Evolutionary conservation across 1,284 basidiomycete species (phyloP), one percentile per base, ranked within the genome.

Genomic region (Cutaneotrichosporon dermatis): DNA sequence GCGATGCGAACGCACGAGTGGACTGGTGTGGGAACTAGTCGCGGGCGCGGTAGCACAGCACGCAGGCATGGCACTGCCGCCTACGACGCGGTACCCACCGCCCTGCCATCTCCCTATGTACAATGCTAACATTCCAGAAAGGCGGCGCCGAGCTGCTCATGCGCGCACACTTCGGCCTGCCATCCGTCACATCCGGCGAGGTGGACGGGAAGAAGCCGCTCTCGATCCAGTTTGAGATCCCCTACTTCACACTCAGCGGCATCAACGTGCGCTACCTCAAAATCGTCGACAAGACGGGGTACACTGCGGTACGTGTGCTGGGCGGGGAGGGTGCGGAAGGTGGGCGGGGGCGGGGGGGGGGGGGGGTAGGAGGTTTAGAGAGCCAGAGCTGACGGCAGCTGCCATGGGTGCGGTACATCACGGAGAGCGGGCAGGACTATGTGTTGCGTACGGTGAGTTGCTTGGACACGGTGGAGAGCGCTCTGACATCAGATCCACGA

Each of bases 271-370:
- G 94, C 55, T 98, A 97, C 75, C 82, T 92, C 66, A 99, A 99
- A 80, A 94, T 99, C 57, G 93, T 98, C 1, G 96, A 99, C 79
- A 98, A 99, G 83, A 93, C 90, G 59, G 95, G 93, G 15, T 96
- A 94, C 76, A 91, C 78, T 94, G 60, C 92, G 46, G 46, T 49
- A 36, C 33, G 46, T 13, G 10, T 11, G 4, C 34, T 46, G 89
- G 25, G 33, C 40, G 12, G 25, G 25, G 25, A 25, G 25, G 25
- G 25, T 25, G 25, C 25, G 25, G 25, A 25, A 25, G 25, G 25
- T 25, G 25, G 25, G 25, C 25, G 25, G 25, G 25, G 25, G 25
- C 2, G 25, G 25, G 25, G 25, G 25, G 25, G 25, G 25, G 25
- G 25, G 25, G 25, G 25, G 25, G 25, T 25, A 25, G 25, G 25